phyloP scores from a whole-genome alignment of 495 filamentous ascomycete species.

The Aspergillus biplanus region DNA sequence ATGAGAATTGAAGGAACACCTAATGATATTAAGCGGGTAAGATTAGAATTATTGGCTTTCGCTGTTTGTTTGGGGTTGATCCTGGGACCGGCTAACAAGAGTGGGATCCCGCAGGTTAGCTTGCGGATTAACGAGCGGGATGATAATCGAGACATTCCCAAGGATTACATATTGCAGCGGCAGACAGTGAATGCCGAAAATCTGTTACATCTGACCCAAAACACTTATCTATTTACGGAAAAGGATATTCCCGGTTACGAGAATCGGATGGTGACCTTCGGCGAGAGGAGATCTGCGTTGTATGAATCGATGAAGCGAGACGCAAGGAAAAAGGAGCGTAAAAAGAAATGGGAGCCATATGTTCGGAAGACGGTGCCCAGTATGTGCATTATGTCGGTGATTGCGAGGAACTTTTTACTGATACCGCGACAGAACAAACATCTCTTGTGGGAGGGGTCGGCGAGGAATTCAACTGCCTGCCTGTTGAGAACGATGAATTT shows the following conservation, averaged over 20 bases:
- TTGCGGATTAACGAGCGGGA: constrained; percentile 57
- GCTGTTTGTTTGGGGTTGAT: constrained; percentile 2
- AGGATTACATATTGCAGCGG: constrained; percentile 79
- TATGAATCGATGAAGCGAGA: constrained; percentile 54
- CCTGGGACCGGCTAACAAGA: constrained; percentile 2
- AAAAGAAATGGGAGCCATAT: constrained; percentile 68
- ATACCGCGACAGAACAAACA: constrained; percentile 69
- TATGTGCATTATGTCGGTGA: constrained; percentile 38
- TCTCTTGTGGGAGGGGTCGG: constrained; percentile 70
- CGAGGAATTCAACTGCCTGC: constrained; percentile 77
- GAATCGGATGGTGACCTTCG: constrained; percentile 48
- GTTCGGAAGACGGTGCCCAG: constrained; percentile 82
- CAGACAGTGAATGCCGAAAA: constrained; percentile 50
- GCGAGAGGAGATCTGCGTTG: constrained; percentile 48
- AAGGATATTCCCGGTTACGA: constrained; percentile 84
- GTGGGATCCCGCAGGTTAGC: constrained; percentile 40
- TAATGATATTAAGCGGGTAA: constrained; percentile 57
- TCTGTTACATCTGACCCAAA: constrained; percentile 57
- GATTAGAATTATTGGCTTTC: constrained; percentile 8
- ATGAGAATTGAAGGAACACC: constrained; percentile 64
- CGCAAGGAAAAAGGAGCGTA: constrained; percentile 52
- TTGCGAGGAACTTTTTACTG: constrained; percentile 21
- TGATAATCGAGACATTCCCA: constrained; percentile 69
- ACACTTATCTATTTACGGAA: constrained; percentile 89
- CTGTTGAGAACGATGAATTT: constrained; percentile 75